A percentile compares a stretch with the other conserved stretches of the same genome.
phyloP scores from a whole-genome alignment of 345 rosid species.

The Pelargonium nanum region DNA sequence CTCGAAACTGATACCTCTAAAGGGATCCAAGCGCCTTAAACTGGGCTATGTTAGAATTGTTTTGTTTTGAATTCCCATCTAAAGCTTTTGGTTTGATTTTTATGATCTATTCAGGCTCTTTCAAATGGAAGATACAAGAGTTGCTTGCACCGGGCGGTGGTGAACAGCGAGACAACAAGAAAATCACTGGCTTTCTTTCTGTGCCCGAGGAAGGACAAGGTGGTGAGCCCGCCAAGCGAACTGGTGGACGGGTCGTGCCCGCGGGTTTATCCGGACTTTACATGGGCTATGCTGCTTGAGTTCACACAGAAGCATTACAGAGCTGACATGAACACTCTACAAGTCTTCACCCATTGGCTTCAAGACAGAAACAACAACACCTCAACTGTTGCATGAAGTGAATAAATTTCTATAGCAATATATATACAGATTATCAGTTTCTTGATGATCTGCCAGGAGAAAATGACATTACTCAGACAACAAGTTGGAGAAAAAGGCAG shows the following conservation, averaged over 20 bases:
- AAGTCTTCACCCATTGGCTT: conserved; percentile 31
- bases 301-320: conserved; percentile 49
- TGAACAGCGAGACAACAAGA: conserved; percentile 64
- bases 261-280: conserved; percentile 62
- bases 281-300: conserved; percentile 39
- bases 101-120: conserved; percentile 44
- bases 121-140: conserved; percentile 83
- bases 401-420: neutral
- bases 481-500: conserved; percentile 1
- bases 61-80: neutral
- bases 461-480: too few relatives aligned
- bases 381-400: neutral
- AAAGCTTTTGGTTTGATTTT: neutral
- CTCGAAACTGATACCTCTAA: too few relatives aligned
- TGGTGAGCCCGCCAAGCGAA: conserved; percentile 66
- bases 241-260: conserved; percentile 43
- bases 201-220: conserved; percentile 70
- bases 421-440: too few relatives aligned
- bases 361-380: conserved; percentile 11
- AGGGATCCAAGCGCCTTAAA: neutral
- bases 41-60: too few relatives aligned
- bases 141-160: conserved; percentile 90
- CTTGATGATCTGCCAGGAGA: too few relatives aligned
- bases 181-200: conserved; percentile 94
- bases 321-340: conserved; percentile 48